Base-by-base conservation (phyloP, 257 asterid species). In the Forsythia suspensa region DNA sequence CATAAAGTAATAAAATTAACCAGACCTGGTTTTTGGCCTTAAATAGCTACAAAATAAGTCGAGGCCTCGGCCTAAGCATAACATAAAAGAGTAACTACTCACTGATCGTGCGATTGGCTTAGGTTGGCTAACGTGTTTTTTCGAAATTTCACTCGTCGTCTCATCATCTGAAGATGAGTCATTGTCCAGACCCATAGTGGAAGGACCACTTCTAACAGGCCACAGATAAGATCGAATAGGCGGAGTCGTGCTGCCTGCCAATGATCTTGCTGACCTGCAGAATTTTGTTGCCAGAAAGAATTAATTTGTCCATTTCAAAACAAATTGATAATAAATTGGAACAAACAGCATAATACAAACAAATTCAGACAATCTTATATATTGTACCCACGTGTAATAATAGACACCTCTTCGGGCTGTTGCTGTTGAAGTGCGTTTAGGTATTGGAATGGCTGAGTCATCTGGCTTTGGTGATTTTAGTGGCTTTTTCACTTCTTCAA, bases 181-280 rank as follows among this genome's bases (percentile, higher is more conserved):
- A 15, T 84, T 73, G 13, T 79, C 72, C 3, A 88, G 38, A 40
- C 90, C 92, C 9, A 90, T 48, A 1, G 91, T 90, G 0, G 99
- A 87, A 20, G 99, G 98, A 48, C 91, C 98, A 84, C 99, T 96
- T 68, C 83, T 89, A 13, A 88, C 70, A 21, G 93, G 94, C 93
- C 94, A 77, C 15, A 86, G 79, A 80, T 85, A 73, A 3, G 97
- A 90, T 61, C 92, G 84, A 4, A 88, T 80, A 2, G 98, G 99
- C 0, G 99, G 98, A 75, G 98, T 96, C 38, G 91, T 81, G 79
- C 98, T 92, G 6, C 97, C 97, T 9, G 98, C 98, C 91, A 96
- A 80, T 42, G 99, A 93, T 82, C 99, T 91, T 59, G 99, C 98
- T 72, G 98, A 96, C 85, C 99, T 95, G 93, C 84, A 78, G 8